phyloP scores from a whole-genome alignment of 2,329 filamentous ascomycete genomes.

The Clonostachys rhizophaga region DNA sequence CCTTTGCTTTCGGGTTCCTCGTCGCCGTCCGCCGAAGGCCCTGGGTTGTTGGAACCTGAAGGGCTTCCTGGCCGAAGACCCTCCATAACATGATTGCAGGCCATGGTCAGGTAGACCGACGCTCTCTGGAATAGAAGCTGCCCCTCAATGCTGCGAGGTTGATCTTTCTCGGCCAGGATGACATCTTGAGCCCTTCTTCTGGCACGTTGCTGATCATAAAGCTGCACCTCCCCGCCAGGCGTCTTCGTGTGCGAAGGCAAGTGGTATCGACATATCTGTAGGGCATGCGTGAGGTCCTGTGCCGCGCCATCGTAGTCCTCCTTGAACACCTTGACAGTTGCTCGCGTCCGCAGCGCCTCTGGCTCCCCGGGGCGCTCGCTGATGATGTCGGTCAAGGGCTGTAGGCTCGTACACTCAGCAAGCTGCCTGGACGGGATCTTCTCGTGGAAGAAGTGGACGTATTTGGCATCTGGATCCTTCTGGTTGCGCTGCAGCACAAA shows the following conservation, averaged over 20 bases:
- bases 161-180: constrained; percentile 35
- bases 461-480: constrained; percentile 69
- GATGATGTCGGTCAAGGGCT: constrained; percentile 65
- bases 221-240: constrained; percentile 31
- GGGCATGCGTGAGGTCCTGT: constrained; percentile 64
- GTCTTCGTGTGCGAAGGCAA: constrained; percentile 43
- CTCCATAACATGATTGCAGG: constrained; percentile 54
- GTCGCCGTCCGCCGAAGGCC: too few relatives aligned
- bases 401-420: constrained; percentile 65
- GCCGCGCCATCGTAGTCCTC: constrained; percentile 67
- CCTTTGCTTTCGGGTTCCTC: constrained; percentile 4
- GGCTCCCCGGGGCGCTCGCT: constrained; percentile 56
- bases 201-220: constrained; percentile 19
- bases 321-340: constrained; percentile 71
- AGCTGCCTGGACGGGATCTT: constrained; percentile 76
- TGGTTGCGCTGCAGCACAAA: constrained; percentile 67
- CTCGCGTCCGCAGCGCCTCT: constrained; percentile 67
- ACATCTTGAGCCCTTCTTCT: constrained; percentile 23
- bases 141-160: constrained; percentile 65
- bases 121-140: constrained; percentile 76
- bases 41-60: neutral
- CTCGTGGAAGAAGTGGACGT: constrained; percentile 91
- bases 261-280: constrained; percentile 49
- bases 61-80: neutral
- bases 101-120: constrained; percentile 65